Evolutionary conservation across 768 basidiomycete species (phyloP).

Genomic region (Leucogyrophana mollusca): DNA sequence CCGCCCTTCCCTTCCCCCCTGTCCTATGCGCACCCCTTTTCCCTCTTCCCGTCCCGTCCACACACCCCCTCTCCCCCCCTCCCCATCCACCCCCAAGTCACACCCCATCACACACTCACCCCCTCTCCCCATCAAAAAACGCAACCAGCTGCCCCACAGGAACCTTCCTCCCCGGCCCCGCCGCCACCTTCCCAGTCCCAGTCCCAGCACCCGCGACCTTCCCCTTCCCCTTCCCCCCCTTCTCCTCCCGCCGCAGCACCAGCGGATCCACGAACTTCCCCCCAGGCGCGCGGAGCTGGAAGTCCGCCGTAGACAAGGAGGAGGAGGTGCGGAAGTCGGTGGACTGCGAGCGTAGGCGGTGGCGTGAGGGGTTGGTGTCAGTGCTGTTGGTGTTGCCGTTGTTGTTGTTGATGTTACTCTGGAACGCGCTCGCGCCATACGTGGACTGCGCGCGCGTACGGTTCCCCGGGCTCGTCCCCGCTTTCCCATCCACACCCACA

Average conservation of each 20-base stretch:
- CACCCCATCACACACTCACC: no score
- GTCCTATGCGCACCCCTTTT: no score
- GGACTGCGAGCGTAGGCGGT: conserved; percentile 39
- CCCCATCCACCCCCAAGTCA: no score
- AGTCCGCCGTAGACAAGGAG: not conserved
- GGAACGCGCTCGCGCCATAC: conserved; percentile 39
- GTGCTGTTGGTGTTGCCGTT: conserved; percentile 24
- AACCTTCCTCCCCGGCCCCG: conserved; percentile 52
- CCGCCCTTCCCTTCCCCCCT: no score
- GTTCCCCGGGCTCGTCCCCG: conserved; percentile 21
- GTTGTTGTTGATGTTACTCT: conserved; percentile 21
- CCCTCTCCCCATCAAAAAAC: conserved; percentile 78
- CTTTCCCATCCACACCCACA: conserved; percentile 6
- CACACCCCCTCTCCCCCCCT: no score
- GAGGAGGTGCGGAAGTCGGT: conserved; percentile 29
- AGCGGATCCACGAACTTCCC: conserved; percentile 77
- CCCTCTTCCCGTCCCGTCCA: no score
- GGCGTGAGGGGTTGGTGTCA: conserved; percentile 12
- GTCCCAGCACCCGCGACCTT: no score
- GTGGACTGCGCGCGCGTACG: conserved; percentile 58
- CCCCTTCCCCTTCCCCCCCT: conserved; percentile 37
- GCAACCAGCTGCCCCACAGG: conserved; percentile 76
- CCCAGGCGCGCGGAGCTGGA: no score
- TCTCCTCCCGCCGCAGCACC: conserved; percentile 63
- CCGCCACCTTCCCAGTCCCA: conserved; percentile 24